Base-by-base conservation (phyloP, 371 early-diverging fungal species). In the Blakeslea trispora region DNA sequence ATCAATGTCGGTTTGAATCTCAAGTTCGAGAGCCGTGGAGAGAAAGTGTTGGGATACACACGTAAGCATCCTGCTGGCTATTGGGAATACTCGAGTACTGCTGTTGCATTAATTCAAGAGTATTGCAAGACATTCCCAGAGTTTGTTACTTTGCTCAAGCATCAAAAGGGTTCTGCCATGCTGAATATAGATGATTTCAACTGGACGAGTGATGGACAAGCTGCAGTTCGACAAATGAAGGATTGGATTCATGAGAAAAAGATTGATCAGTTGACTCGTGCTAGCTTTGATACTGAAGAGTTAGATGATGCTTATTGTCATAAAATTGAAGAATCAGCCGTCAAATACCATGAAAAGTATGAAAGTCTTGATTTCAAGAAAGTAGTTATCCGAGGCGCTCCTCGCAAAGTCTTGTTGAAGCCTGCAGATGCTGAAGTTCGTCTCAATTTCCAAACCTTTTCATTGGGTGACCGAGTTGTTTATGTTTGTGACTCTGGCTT, bases 81-180 rank as follows among this genome's bases (percentile, higher is more conserved):
- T 17, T 98, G 97, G 97, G 92, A 92, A 66, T 97, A 82, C 55
- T 89, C 91, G 11, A 64, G 74, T 37, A 84, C 83, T 59, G 97
- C 94, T 0, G 71, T 93, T 5, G 81, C 79, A 0, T 64, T 96
- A 17, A 75, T 98, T 44, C 47, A 53, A 13, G 81, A 84, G 17
- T 98, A 93, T 70, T 81, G 82, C 56, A 66, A 72, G 23, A 66
- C 71, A 8, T 90, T 91, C 78, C 90, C 90, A 0, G 86, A 90
- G 42, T 79, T 97, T 61, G 75, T 96, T 53, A 64, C 57, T 1
- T 71, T 76, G 3, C 71, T 95, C 23, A 86, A 86, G 22, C 61
- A 48, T 5, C 68, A 69, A 35, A 63, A 74, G n/a, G 69, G 69
- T 39, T 43, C 45, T 15, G 69, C 57, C 40, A 66, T 71, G 72